Evolutionary conservation across 2,329 filamentous ascomycete genomes (phyloP).

Genomic region (Bipolaris victoriae): DNA sequence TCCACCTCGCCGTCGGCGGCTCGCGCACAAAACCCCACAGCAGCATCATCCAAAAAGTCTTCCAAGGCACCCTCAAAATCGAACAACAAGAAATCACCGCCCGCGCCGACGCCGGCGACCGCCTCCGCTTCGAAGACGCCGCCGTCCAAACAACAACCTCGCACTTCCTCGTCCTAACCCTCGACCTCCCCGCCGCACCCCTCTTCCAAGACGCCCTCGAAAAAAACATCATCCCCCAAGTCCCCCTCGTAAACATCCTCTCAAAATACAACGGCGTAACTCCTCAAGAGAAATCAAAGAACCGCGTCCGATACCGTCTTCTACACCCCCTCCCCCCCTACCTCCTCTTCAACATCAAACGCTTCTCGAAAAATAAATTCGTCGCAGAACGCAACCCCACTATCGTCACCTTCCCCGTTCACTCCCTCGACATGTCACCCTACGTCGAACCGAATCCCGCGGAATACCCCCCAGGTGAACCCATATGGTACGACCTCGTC

Average conservation of each 20-base stretch:
- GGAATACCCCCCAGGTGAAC: constrained; percentile 73
- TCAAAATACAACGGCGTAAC: constrained; percentile 90
- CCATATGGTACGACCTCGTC: constrained; percentile 93
- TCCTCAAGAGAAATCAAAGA: constrained; percentile 86
- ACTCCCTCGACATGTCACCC: constrained; percentile 82
- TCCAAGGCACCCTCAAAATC: constrained; percentile 90
- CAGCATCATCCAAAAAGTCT: constrained; percentile 88
- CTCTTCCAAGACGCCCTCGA: constrained; percentile 95
- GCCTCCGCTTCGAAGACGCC: constrained; percentile 90
- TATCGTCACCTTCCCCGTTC: constrained; percentile 93
- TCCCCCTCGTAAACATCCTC: constrained; percentile 76
- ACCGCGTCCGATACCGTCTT: constrained; percentile 86
- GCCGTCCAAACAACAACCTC: constrained; percentile 78
- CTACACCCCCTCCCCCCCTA: constrained; percentile 90
- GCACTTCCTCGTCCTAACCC: constrained; percentile 88
- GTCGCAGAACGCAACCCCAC: constrained; percentile 95
- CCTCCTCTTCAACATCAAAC: constrained; percentile 93
- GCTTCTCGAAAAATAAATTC: constrained; percentile 96
- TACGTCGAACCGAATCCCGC: constrained; percentile 88
- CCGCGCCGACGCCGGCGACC: constrained; percentile 83
- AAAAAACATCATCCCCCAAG: constrained; percentile 94
- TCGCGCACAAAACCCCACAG: constrained; percentile 83
- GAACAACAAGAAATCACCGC: constrained; percentile 94
- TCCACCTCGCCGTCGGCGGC: constrained; percentile 89
- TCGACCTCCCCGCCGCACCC: constrained; percentile 89